phyloP scores from a whole-genome alignment of 2,329 filamentous ascomycete species.

The Metarhizium anisopliae region DNA sequence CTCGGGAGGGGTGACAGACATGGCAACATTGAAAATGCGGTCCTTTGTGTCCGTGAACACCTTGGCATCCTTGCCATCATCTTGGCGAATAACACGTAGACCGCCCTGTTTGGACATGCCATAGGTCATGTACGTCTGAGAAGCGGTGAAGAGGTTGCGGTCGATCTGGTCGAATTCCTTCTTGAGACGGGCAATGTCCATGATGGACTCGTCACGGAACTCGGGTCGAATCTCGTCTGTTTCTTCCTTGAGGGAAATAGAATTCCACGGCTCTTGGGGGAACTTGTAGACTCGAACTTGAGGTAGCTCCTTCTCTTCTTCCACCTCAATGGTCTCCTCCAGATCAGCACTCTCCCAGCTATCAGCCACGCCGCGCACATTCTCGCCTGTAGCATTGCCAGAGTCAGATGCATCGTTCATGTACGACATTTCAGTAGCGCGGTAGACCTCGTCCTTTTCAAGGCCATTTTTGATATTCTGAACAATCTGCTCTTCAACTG shows the following conservation, averaged over 20 bases:
- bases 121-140: constrained; percentile 86
- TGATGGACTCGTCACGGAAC: constrained; percentile 71
- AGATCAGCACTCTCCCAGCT: constrained; percentile 86
- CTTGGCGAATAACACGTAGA: constrained; percentile 86
- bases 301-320: constrained; percentile 57
- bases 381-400: constrained; percentile 44
- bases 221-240: constrained; percentile 46
- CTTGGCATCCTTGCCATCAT: constrained; percentile 84
- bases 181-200: constrained; percentile 90
- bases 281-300: constrained; percentile 85
- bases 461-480: constrained; percentile 41
- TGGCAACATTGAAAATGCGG: constrained; percentile 86
- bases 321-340: constrained; percentile 54
- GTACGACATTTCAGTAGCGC: constrained; percentile 34
- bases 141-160: constrained; percentile 82
- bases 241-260: constrained; percentile 63
- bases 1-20: constrained; percentile 60
- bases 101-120: constrained; percentile 90
- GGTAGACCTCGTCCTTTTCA: constrained; percentile 35
- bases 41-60: constrained; percentile 88
- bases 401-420: constrained; percentile 41
- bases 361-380: constrained; percentile 57
- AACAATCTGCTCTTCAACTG: constrained; percentile 10
- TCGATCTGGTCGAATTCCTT: constrained; percentile 98
- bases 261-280: constrained; percentile 92